phyloP scores from a whole-genome alignment of 2,329 filamentous ascomycete species.

The Aureobasidium sp. region DNA sequence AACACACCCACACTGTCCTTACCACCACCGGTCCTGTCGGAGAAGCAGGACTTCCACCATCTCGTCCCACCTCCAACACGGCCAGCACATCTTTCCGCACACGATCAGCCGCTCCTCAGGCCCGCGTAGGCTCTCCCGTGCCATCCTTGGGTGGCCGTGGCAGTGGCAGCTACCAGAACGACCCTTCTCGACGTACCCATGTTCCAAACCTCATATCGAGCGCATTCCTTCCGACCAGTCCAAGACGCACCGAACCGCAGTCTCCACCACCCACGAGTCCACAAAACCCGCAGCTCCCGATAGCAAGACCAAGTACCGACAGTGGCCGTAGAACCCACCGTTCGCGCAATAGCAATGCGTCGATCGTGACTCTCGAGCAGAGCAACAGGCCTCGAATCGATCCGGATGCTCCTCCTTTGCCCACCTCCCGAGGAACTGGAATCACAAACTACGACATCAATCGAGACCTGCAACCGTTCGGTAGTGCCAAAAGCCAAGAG shows the following conservation, averaged over 20 bases:
- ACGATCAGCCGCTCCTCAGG: conserved; percentile 3
- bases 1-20: conserved; percentile 15
- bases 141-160: conserved; percentile 13
- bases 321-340: conserved; percentile 34
- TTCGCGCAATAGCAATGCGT: conserved; percentile 51
- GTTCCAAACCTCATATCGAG: conserved; percentile 81
- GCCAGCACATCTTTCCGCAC: conserved; percentile 20
- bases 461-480: not conserved
- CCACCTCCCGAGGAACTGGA: conserved; percentile 70
- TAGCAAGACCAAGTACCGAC: conserved; percentile 18
- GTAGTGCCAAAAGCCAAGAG: conserved; percentile 1
- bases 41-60: conserved; percentile 40
- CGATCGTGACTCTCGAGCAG: conserved; percentile 39
- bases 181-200: conserved; percentile 58
- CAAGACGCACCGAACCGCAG: conserved; percentile 57
- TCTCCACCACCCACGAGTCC: conserved; percentile 19
- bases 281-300: conserved; percentile 25
- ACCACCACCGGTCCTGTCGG: conserved; percentile 38
- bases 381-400: conserved; percentile 30
- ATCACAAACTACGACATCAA: conserved; percentile 34
- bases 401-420: conserved; percentile 39
- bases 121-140: conserved; percentile 18
- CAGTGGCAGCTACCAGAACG: conserved; percentile 14
- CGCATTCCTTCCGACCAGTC: conserved; percentile 97
- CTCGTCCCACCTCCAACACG: conserved; percentile 36